Conservation (phyloP, 164 flowering plant species). For the Akebia trifoliata region DNA sequence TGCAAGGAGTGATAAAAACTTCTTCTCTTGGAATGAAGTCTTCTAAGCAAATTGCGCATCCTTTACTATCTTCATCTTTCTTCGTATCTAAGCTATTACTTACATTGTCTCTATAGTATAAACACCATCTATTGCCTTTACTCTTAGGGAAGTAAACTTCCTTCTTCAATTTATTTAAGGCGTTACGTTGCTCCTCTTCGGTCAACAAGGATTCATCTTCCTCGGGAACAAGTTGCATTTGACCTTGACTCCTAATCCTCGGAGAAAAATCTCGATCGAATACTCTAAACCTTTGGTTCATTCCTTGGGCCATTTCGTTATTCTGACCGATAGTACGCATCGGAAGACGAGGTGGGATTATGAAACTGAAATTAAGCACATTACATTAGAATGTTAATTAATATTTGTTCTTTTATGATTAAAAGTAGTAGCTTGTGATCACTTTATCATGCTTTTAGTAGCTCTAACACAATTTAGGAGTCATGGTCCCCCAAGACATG, state of each 20-base stretch:
- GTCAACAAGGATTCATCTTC: slow-evolving; percentile 24
- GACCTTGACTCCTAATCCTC: slow-evolving; percentile 13
- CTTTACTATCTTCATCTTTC: slow-evolving; percentile 39
- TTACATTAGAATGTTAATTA: too few species aligned
- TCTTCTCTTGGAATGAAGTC: slow-evolving; percentile 53
- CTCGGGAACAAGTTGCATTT: not conserved
- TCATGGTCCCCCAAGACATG: too few species aligned
- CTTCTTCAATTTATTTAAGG: slow-evolving; percentile 41
- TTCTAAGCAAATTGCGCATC: slow-evolving; percentile 83
- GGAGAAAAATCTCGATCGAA: slow-evolving; percentile 18
- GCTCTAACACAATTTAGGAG: too few species aligned
- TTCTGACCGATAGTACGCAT: slow-evolving; percentile 8
- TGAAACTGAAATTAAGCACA: too few species aligned
- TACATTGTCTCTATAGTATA: slow-evolving; percentile 37
- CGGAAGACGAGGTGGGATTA: slow-evolving; percentile 16
- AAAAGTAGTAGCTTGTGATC: too few species aligned
- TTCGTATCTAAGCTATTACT: slow-evolving; percentile 15
- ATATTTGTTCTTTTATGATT: too few species aligned
- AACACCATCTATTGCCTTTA: slow-evolving; percentile 20
- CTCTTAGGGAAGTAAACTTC: slow-evolving; percentile 35
- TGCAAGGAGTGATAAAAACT: slow-evolving; percentile 73
- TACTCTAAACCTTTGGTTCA: slow-evolving; percentile 18
- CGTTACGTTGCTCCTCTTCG: slow-evolving; percentile 33
- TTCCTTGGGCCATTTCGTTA: not conserved
- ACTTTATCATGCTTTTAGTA: too few species aligned